Percentiles rank a stretch among this genome's conserved stretches.
Evolutionary conservation across 495 filamentous ascomycete species (phyloP).

Genomic region (Cudoniella acicularis): DNA sequence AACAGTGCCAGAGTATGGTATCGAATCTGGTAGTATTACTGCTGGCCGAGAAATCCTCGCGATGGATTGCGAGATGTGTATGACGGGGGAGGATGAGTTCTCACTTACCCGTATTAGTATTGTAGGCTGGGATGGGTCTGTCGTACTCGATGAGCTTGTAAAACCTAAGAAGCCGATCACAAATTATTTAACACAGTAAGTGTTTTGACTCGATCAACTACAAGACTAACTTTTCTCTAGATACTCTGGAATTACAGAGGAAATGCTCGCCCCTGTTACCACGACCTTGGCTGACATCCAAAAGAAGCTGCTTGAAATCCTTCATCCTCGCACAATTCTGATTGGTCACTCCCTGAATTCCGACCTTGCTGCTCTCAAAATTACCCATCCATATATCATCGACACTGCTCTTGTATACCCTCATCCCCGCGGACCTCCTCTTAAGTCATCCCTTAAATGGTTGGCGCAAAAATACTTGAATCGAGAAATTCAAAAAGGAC

Average conservation of each 20-base stretch:
- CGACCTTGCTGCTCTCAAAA: conserved; percentile 75
- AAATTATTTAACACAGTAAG: conserved; percentile 80
- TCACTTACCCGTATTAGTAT: conserved; percentile 87
- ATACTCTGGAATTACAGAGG: conserved; percentile 84
- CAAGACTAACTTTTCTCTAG: conserved; percentile 20
- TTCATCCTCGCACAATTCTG: conserved; percentile 74
- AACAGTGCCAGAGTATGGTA: conserved; percentile 59
- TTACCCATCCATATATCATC: conserved; percentile 89
- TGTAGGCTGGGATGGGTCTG: conserved; percentile 77
- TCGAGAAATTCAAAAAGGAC: conserved; percentile 81
- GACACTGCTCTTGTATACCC: conserved; percentile 87
- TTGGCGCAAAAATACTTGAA: conserved; percentile 74
- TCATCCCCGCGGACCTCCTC: conserved; percentile 69
- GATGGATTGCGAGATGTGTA: conserved; percentile 96
- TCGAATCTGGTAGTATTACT: conserved; percentile 77
- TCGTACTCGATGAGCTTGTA: conserved; percentile 83
- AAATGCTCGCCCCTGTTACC: conserved; percentile 72
- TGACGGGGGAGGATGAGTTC: conserved; percentile 66
- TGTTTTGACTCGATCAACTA: neutral
- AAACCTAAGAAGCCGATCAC: conserved; percentile 81
- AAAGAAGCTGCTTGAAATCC: conserved; percentile 61
- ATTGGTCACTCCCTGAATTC: conserved; percentile 91
- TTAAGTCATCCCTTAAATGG: conserved; percentile 76
- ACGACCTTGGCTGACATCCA: conserved; percentile 87
- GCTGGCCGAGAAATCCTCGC: conserved; percentile 77